Evolutionary conservation across 805 yeast species (phyloP).

Genomic region (Ogataea corticis): DNA sequence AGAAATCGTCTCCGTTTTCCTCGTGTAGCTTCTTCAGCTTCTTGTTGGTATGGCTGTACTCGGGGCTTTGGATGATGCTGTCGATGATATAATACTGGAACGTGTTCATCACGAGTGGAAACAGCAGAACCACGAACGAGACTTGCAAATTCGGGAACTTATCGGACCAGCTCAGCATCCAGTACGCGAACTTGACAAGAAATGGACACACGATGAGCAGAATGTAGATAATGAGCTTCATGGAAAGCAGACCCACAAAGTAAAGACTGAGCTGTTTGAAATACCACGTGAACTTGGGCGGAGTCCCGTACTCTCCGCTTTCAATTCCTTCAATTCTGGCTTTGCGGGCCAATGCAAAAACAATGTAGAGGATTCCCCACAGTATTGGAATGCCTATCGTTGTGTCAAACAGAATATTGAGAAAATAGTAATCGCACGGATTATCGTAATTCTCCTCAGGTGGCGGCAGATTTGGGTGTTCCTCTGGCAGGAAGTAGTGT

Average conservation of each 20-base stretch:
- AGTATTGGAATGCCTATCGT: constrained; percentile 89
- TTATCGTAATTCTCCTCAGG: constrained; percentile 41
- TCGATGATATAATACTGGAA: constrained; percentile 74
- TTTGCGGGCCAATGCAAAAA: constrained; percentile 48
- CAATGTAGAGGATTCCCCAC: constrained; percentile 54
- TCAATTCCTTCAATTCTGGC: constrained; percentile 48
- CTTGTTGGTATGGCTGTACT: constrained; percentile 31
- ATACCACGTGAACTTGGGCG: constrained; percentile 64
- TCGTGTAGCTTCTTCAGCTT: constrained; percentile 12
- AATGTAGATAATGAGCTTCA: constrained; percentile 58
- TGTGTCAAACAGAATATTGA: constrained; percentile 86
- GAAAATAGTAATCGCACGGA: constrained; percentile 94
- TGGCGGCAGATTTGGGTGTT: constrained; percentile 11
- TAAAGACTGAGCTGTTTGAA: constrained; percentile 72
- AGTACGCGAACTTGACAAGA: constrained; percentile 68
- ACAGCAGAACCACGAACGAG: constrained; percentile 80
- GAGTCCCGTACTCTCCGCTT: constrained; percentile 64
- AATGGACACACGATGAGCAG: constrained; percentile 63
- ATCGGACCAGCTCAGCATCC: constrained; percentile 81
- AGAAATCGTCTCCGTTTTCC: neutral
- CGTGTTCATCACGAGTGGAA: constrained; percentile 72
- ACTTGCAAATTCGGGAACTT: constrained; percentile 81
- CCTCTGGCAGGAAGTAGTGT: constrained; percentile 7
- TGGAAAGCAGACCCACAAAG: constrained; percentile 55
- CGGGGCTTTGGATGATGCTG: constrained; percentile 65